A percentile compares a stretch with the other conserved stretches of the same genome.
Evolutionary conservation across 164 flowering plant genomes (phyloP).

Genomic region (Euptelea pleiosperma): DNA sequence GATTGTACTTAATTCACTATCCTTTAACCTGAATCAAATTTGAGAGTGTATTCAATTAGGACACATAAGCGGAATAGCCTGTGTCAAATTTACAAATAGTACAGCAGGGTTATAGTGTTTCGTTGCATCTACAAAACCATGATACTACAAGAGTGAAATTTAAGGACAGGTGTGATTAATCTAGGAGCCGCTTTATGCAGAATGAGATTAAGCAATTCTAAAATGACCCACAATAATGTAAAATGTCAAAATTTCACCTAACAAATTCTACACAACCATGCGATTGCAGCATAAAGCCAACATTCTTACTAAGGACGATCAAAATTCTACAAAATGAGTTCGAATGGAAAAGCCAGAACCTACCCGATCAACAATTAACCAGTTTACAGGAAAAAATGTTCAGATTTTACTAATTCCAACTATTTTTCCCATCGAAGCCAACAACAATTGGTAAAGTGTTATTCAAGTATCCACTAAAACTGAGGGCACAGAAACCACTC

Average conservation of each 20-base stretch:
- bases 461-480: neutral
- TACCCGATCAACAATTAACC: too few relatives aligned
- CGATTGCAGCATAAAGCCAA: too few relatives aligned
- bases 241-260: too few relatives aligned
- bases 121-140: neutral
- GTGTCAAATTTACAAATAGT: neutral
- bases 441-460: neutral
- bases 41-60: neutral
- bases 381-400: neutral
- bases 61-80: constrained; percentile 1
- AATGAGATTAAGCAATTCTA: too few relatives aligned
- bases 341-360: too few relatives aligned
- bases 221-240: too few relatives aligned
- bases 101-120: neutral
- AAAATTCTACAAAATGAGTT: too few relatives aligned
- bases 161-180: neutral
- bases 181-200: too few relatives aligned
- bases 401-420: neutral
- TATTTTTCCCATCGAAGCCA: too few relatives aligned
- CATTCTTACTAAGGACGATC: too few relatives aligned
- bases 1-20: neutral
- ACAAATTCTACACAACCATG: too few relatives aligned
- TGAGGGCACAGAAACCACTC: neutral
- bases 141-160: neutral
- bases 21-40: neutral